Evolutionary conservation across 2,329 filamentous ascomycete species (phyloP).

Genomic region (Fusarium sp.): DNA sequence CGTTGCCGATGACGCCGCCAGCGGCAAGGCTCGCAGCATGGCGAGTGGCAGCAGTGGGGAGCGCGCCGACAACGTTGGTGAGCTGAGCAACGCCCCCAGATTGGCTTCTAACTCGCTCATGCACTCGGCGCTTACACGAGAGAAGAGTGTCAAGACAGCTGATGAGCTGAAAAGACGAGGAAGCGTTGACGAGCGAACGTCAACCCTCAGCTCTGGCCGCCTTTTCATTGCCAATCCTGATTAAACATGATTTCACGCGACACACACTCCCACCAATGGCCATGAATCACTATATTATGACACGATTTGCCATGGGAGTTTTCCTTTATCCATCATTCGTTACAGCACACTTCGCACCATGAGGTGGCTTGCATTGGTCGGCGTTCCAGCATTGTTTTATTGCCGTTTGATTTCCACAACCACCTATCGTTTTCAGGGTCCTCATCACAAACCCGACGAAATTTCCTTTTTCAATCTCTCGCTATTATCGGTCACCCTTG

Average conservation of each 20-base stretch:
- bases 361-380: slow-evolving; percentile 44
- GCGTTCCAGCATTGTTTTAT: slow-evolving; percentile 47
- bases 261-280: slow-evolving; percentile 10
- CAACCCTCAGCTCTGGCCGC: slow-evolving; percentile 77
- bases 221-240: slow-evolving; percentile 91
- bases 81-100: slow-evolving; percentile 62
- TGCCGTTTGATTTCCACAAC: slow-evolving; percentile 29
- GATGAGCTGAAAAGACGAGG: slow-evolving; percentile 81
- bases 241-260: slow-evolving; percentile 48
- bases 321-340: slow-evolving; percentile 38
- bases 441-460: slow-evolving; percentile 40
- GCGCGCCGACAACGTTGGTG: slow-evolving; percentile 69
- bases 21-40: slow-evolving; percentile 63
- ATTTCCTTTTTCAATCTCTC: slow-evolving; percentile 39
- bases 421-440: slow-evolving; percentile 44
- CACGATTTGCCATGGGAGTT: slow-evolving; percentile 31
- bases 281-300: slow-evolving; percentile 23
- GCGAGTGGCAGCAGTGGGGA: slow-evolving; percentile 69
- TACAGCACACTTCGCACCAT: slow-evolving; percentile 30
- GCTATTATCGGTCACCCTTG: slow-evolving; percentile 38
- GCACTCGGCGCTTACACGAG: slow-evolving; percentile 68
- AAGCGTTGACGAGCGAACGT: slow-evolving; percentile 85
- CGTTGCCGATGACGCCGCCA: slow-evolving; percentile 57
- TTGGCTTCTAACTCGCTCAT: slow-evolving; percentile 70
- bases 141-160: slow-evolving; percentile 74